phyloP scores from a whole-genome alignment of 371 early-diverging fungal species.

The Lichtheimia ramosa region DNA sequence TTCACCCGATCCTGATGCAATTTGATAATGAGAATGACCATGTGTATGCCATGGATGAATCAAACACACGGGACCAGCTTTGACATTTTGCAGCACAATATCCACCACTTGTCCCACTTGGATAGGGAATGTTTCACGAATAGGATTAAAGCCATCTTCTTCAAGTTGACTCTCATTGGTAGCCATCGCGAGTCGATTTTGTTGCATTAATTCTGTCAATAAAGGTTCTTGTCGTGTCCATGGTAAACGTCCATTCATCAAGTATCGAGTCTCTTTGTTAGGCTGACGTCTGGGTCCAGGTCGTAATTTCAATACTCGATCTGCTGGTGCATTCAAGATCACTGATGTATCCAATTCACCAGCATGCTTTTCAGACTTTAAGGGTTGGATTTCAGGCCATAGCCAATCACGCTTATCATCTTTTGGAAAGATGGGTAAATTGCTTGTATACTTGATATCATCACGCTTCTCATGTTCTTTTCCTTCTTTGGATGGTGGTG shows the following conservation, averaged over 20 bases:
- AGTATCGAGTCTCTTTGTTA: slow-evolving; percentile 29
- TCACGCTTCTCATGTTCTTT: background rate
- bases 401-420: slow-evolving; percentile 18
- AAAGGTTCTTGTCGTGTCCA: background rate
- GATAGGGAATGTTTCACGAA: slow-evolving; percentile 25
- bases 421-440: slow-evolving; percentile 15
- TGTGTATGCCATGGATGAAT: slow-evolving; percentile 51
- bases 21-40: slow-evolving; percentile 43
- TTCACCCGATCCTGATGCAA: slow-evolving; percentile 37
- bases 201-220: background rate
- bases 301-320: slow-evolving; percentile 26
- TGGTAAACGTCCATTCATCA: slow-evolving; percentile 31
- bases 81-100: slow-evolving; percentile 34
- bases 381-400: slow-evolving; percentile 17
- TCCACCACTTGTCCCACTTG: slow-evolving; percentile 29
- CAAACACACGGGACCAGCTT: slow-evolving; percentile 21
- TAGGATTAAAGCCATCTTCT: slow-evolving; percentile 15
- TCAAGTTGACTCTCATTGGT: background rate
- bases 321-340: slow-evolving; percentile 16
- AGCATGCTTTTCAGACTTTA: background rate
- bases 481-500: background rate
- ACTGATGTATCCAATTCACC: slow-evolving; percentile 9
- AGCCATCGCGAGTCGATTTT: background rate
- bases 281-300: slow-evolving; percentile 6
- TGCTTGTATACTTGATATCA: background rate